Conservation (phyloP, 805 yeast species). For the Yamadazyma philogaea region DNA sequence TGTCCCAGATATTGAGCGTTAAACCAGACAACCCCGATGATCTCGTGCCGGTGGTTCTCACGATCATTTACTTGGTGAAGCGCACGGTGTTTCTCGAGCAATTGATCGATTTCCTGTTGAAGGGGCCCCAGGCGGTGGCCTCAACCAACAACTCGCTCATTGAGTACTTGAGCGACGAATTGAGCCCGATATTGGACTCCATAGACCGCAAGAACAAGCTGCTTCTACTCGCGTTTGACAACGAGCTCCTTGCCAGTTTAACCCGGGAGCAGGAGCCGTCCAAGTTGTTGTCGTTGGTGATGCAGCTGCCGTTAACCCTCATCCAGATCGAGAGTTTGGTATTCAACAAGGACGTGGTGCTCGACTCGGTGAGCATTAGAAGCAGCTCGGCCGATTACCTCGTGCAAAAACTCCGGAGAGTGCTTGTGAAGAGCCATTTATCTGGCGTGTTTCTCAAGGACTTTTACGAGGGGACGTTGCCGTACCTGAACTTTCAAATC, state of each 20-base stretch:
- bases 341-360: slow-evolving; percentile 11
- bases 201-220: slow-evolving; percentile 9
- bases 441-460: slow-evolving; percentile 10
- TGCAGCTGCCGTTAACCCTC: slow-evolving; percentile 17
- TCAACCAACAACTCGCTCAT: slow-evolving; percentile 15
- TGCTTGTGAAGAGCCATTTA: slow-evolving; percentile 9
- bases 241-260: slow-evolving; percentile 15
- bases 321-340: slow-evolving; percentile 11
- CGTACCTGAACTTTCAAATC: slow-evolving; percentile 13
- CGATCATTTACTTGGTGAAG: slow-evolving; percentile 24
- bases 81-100: slow-evolving; percentile 23
- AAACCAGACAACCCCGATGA: slow-evolving; percentile 2
- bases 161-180: slow-evolving; percentile 23
- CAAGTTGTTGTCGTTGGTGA: slow-evolving; percentile 18
- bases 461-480: slow-evolving; percentile 16
- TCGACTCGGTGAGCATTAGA: slow-evolving; percentile 6
- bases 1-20: slow-evolving; percentile 8
- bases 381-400: slow-evolving; percentile 9
- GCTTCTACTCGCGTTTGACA: slow-evolving; percentile 15
- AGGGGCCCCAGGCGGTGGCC: background rate
- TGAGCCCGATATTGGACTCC: slow-evolving; percentile 27
- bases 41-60: slow-evolving; percentile 4
- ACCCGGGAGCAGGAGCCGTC: slow-evolving; percentile 26
- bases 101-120: slow-evolving; percentile 11
- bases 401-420: slow-evolving; percentile 8